Evolutionary conservation across 108 stramenopile species (phyloP), one percentile per base, ranked within the genome.

Genomic region (Mediolabrus comicus): DNA sequence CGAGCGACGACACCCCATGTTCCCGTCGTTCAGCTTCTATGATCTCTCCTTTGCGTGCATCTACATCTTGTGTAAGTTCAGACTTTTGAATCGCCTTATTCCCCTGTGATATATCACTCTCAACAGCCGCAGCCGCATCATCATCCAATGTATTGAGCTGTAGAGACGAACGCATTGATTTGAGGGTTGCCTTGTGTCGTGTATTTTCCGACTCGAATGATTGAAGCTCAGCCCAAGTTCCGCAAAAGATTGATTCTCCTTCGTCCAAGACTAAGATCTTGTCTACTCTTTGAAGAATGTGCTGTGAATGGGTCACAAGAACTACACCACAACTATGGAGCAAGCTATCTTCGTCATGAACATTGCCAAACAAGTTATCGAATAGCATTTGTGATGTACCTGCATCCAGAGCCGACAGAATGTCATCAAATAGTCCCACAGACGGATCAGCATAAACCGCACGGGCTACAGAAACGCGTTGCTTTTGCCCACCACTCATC

Each of bases 391-490:
- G 79, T 12, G 80, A 87, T 27, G 92, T 93, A 17, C 81, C 70
- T 9, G 91, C 80, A 86, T 98, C 98, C 49, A 98, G 64, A 7
- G 98, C 98, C 14, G 85, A 83, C 36, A 98, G 83, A 13, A 93
- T 93, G 75, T 98, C 98, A 55, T 98, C 98, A 10, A 96, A 81
- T 10, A 97, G 49, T 6, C 79, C 66, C 1, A 97, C 36, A 58
- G 84, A 75, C 0, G 92, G 81, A 27, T 75, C 35, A 14, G 94
- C 75, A 68, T 97, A 97, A 9, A 89, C 87, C 3, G 87, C 90
- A 9, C 92, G 31, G 10, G 92, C 92, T 8, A 94, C 27, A 0
- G 87, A 87, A 4, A 94, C 80, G 2, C 92, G 84, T 52, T 87
- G 86, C 58, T 89, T 86, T 62, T 94, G 92, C 4, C 82, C 98